Evolutionary conservation across 2,329 filamentous ascomycete species (phyloP).

Genomic region (Botrytis fragariae): DNA sequence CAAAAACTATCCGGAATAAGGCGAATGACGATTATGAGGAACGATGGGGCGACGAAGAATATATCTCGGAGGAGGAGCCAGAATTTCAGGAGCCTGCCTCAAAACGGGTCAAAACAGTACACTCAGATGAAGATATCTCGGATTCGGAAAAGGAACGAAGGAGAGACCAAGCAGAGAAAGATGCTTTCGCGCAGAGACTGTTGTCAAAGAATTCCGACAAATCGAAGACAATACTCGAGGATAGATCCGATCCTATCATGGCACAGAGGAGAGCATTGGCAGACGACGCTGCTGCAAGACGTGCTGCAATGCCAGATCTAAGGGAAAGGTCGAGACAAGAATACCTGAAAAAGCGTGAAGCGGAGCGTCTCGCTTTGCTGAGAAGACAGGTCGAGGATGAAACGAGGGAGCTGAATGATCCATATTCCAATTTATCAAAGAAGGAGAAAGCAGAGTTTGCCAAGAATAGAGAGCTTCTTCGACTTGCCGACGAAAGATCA

Average conservation of each 20-base stretch:
- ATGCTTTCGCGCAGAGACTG: conserved; percentile 75
- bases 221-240: conserved; percentile 66
- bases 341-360: conserved; percentile 89
- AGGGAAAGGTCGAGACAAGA: conserved; percentile 83
- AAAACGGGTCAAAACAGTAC: conserved; percentile 66
- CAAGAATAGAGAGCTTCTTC: conserved; percentile 78
- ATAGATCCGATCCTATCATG: conserved; percentile 45
- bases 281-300: conserved; percentile 64
- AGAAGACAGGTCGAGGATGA: conserved; percentile 90
- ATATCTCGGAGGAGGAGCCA: conserved; percentile 49
- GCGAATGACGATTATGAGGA: conserved; percentile 64
- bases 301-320: conserved; percentile 74
- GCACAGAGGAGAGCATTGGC: conserved; percentile 61
- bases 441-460: conserved; percentile 73
- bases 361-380: conserved; percentile 80
- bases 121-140: conserved; percentile 56
- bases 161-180: conserved; percentile 70
- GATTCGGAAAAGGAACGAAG: conserved; percentile 61
- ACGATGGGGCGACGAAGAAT: conserved; percentile 78
- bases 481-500: conserved; percentile 75
- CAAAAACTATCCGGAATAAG: conserved; percentile 51
- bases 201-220: conserved; percentile 68
- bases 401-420: conserved; percentile 70
- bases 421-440: conserved; percentile 68
- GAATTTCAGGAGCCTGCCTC: conserved; percentile 68